Percentiles rank a stretch among this genome's conserved stretches.
phyloP scores from a whole-genome alignment of 164 flowering plant species.

The Chloranthus sessilifolius region DNA sequence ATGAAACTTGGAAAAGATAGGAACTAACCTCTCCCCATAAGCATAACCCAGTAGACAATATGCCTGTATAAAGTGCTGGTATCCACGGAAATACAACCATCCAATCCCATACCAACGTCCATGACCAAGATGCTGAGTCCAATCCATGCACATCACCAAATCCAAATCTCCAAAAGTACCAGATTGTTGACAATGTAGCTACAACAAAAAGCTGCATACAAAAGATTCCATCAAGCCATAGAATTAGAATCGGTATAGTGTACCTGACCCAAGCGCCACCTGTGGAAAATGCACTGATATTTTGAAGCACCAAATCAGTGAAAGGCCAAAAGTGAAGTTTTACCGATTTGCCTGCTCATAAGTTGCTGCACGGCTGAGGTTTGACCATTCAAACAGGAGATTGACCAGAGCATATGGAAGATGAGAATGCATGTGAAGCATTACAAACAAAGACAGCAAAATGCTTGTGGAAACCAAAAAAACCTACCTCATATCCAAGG shows the following conservation, averaged over 20 bases:
- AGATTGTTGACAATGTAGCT: conserved; percentile 49
- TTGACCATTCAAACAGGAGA: too few species aligned
- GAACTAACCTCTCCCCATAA: conserved; percentile 76
- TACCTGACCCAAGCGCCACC: not conserved
- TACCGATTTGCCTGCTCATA: too few species aligned
- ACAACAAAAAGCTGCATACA: conserved; percentile 48
- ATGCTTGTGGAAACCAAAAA: not conserved
- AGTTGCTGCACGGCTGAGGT: too few species aligned
- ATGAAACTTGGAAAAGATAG: too few species aligned
- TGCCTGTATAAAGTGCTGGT: conserved; percentile 79
- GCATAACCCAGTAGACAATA: conserved; percentile 76
- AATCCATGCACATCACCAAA: conserved; percentile 21
- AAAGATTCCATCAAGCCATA: not conserved
- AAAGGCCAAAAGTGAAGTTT: too few species aligned
- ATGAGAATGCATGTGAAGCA: not conserved
- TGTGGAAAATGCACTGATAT: not conserved
- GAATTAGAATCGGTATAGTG: not conserved
- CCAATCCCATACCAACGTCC: conserved; percentile 39
- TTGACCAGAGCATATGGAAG: not conserved
- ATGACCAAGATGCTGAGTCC: conserved; percentile 45
- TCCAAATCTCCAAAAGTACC: conserved; percentile 50
- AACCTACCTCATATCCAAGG: conserved; percentile 78
- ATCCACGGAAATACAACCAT: conserved; percentile 71
- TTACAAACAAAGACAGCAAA: too few species aligned
- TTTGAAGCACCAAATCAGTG: too few species aligned